Percentiles rank a stretch among this genome's conserved stretches.
phyloP scores from a whole-genome alignment of 345 rosid genomes.

The Physaria fendleri region DNA sequence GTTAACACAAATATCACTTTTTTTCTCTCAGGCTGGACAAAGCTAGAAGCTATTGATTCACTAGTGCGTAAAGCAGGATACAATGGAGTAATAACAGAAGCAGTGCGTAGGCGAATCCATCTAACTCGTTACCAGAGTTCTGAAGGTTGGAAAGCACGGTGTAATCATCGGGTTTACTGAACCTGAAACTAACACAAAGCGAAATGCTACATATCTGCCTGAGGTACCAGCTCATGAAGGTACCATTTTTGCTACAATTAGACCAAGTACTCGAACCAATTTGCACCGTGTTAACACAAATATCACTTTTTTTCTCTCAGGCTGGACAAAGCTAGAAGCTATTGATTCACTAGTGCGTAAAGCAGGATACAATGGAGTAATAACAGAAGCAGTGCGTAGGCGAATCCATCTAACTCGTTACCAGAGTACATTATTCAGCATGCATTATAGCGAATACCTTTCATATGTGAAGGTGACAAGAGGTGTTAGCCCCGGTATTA shows the following conservation, averaged over 20 bases:
- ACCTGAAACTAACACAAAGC: constrained; percentile 54
- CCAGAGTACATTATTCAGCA: constrained; percentile 77
- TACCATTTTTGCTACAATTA: background rate
- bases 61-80: constrained; percentile 90
- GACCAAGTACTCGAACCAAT: background rate
- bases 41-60: constrained; percentile 76
- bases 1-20: background rate
- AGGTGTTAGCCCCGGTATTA: constrained; percentile 53
- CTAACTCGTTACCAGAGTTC: constrained; percentile 97
- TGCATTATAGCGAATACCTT: constrained; percentile 77
- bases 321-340: constrained; percentile 81
- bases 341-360: constrained; percentile 88
- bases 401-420: constrained; percentile 77
- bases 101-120: constrained; percentile 52
- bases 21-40: constrained; percentile 61
- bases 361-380: constrained; percentile 65
- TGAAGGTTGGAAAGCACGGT: constrained; percentile 92
- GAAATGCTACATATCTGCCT: constrained; percentile 93
- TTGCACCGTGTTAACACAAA: background rate
- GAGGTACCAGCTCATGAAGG: constrained; percentile 99
- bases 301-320: constrained; percentile 19
- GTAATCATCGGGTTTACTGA: constrained; percentile 84
- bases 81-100: constrained; percentile 53
- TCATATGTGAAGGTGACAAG: constrained; percentile 61
- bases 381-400: constrained; percentile 58